Percentiles rank a stretch among this genome's conserved stretches.
Conservation (phyloP, 1,139 yeast genomes). For the Zygosaccharomyces pseudobailii region DNA sequence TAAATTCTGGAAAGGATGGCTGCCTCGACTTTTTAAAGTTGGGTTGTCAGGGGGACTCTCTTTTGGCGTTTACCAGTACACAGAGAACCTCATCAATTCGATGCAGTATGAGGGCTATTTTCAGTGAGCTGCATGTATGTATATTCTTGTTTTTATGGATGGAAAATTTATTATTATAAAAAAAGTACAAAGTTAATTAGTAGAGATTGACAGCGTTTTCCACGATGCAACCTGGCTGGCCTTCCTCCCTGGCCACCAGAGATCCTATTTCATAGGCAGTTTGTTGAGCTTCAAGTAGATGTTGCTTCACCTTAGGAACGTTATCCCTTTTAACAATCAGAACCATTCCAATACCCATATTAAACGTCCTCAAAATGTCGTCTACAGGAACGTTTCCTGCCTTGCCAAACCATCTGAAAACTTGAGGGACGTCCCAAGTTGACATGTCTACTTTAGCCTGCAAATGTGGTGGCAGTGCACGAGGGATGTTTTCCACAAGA, state of each 20-base stretch:
- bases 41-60: constrained; percentile 77
- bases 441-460: constrained; percentile 77
- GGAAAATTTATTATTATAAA: background rate
- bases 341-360: constrained; percentile 97
- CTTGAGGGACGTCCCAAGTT: constrained; percentile 78
- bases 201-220: constrained; percentile 58
- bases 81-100: constrained; percentile 40
- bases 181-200: constrained; percentile 24
- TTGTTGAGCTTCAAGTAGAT: constrained; percentile 65
- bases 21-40: constrained; percentile 76
- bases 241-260: constrained; percentile 51
- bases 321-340: constrained; percentile 66
- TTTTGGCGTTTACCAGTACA: constrained; percentile 59
- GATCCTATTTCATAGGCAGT: constrained; percentile 74
- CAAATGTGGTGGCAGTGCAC: constrained; percentile 79
- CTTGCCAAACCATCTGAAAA: constrained; percentile 90
- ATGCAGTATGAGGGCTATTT: constrained; percentile 22
- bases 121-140: constrained; percentile 3
- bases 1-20: constrained; percentile 71
- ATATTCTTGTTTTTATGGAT: constrained; percentile 3
- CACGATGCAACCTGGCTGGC: constrained; percentile 63
- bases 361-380: constrained; percentile 86
- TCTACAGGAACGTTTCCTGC: constrained; percentile 84
- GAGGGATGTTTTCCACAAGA: constrained; percentile 89
- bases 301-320: constrained; percentile 51